Evolutionary conservation across 371 early-diverging fungal genomes (phyloP).

Genomic region (Quaeritorhiza haematococci): DNA sequence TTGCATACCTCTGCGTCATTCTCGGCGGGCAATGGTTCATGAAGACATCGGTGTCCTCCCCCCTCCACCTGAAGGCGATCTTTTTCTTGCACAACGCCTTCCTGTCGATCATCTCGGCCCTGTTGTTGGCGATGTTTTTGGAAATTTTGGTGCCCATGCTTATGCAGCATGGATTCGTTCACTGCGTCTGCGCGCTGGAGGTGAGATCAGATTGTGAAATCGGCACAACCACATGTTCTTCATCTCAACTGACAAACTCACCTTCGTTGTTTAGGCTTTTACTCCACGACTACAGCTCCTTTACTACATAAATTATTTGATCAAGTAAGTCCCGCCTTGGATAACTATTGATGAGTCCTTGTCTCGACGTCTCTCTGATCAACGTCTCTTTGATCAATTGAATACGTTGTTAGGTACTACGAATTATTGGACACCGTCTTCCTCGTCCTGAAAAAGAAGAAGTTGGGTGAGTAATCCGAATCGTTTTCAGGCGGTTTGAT

Average conservation of each 20-base stretch:
- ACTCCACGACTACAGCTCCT: background rate
- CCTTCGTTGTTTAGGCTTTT: background rate
- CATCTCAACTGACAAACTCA: no score
- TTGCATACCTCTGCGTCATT: background rate
- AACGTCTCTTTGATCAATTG: no score
- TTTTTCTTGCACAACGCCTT: slow-evolving; percentile 3
- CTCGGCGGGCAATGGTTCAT: background rate
- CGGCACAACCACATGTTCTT: no score
- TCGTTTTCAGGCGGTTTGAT: background rate
- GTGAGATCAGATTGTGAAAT: no score
- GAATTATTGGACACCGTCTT: slow-evolving; percentile 74
- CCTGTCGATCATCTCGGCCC: background rate
- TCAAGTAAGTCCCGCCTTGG: background rate
- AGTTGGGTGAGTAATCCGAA: slow-evolving; percentile 38
- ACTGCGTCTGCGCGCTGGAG: background rate
- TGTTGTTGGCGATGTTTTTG: background rate
- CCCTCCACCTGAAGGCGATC: background rate
- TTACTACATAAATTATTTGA: slow-evolving; percentile 3
- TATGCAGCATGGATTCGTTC: background rate
- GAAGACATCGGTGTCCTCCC: background rate
- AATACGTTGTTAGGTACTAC: slow-evolving; percentile 53
- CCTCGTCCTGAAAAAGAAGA: slow-evolving; percentile 68
- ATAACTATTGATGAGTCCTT: no score
- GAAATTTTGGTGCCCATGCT: background rate
- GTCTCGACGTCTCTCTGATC: no score